Conservation (phyloP, 2,329 filamentous ascomycete species). For the Xylariomycetidae sp. region DNA sequence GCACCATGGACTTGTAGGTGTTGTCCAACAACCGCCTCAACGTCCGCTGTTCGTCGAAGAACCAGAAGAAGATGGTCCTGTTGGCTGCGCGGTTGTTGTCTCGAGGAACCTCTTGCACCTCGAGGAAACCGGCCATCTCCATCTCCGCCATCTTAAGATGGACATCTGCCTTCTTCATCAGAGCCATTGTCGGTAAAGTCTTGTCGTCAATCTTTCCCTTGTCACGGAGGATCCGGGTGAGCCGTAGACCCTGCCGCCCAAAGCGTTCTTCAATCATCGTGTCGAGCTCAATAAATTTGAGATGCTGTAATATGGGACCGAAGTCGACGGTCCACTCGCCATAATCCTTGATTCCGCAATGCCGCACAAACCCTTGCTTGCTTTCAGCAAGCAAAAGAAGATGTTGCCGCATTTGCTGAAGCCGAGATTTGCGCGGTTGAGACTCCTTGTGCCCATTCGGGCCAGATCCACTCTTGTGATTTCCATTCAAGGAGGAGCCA, state of each 20-base stretch:
- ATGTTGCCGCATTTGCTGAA: conserved; percentile 63
- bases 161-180: conserved; percentile 81
- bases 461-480: conserved; percentile 17
- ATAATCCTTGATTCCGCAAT: conserved; percentile 51
- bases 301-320: conserved; percentile 58
- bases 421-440: conserved; percentile 36
- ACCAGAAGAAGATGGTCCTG: conserved; percentile 87
- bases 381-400: conserved; percentile 67
- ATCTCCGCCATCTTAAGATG: conserved; percentile 79
- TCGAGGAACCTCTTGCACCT: conserved; percentile 89
- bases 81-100: conserved; percentile 77
- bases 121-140: conserved; percentile 79
- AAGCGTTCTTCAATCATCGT: conserved; percentile 72
- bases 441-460: conserved; percentile 41
- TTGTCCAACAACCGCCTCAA: conserved; percentile 67
- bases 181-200: conserved; percentile 68
- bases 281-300: conserved; percentile 76
- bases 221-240: conserved; percentile 78
- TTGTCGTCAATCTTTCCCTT: conserved; percentile 96
- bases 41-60: conserved; percentile 72
- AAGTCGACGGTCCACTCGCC: conserved; percentile 79
- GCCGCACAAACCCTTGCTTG: conserved; percentile 60
- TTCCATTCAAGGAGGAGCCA: conserved; percentile 22
- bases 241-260: conserved; percentile 68
- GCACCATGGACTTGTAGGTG: conserved; percentile 83